Evolutionary conservation across 345 rosid genomes (phyloP).

Genomic region (Leavenworthia alabamica): DNA sequence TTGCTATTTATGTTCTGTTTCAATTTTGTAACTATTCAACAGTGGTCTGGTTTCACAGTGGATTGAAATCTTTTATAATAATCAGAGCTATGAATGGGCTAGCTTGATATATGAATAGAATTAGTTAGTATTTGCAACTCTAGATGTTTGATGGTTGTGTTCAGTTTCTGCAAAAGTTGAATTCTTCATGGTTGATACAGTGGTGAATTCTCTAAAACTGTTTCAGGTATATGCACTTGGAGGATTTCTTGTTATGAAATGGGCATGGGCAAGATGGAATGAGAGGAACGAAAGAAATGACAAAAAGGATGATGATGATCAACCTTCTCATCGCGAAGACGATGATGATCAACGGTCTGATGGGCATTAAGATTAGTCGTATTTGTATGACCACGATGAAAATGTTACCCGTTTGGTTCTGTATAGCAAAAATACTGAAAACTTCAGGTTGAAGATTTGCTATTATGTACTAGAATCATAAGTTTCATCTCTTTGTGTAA

Average conservation of each 20-base stretch:
- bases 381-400: conserved; percentile 2
- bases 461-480: conserved; percentile 2
- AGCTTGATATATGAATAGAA: neutral
- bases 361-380: conserved; percentile 21
- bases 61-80: neutral
- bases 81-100: neutral
- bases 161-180: neutral
- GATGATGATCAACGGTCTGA: conserved; percentile 3
- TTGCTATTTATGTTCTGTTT: neutral
- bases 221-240: conserved; percentile 76
- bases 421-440: conserved; percentile 23
- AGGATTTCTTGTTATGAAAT: conserved; percentile 65
- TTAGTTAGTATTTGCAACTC: neutral
- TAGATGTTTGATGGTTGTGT: neutral
- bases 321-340: conserved; percentile 4
- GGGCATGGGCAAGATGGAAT: conserved; percentile 88
- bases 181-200: neutral
- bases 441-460: conserved; percentile 11
- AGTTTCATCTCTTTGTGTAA: conserved; percentile 12
- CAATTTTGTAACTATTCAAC: neutral
- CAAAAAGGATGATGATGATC: conserved; percentile 38
- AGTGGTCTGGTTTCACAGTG: neutral
- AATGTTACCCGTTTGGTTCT: conserved; percentile 11
- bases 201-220: neutral
- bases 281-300: conserved; percentile 61